Base-by-base conservation (phyloP, 495 filamentous ascomycete species). In the Hypoxylon cercidicola region DNA sequence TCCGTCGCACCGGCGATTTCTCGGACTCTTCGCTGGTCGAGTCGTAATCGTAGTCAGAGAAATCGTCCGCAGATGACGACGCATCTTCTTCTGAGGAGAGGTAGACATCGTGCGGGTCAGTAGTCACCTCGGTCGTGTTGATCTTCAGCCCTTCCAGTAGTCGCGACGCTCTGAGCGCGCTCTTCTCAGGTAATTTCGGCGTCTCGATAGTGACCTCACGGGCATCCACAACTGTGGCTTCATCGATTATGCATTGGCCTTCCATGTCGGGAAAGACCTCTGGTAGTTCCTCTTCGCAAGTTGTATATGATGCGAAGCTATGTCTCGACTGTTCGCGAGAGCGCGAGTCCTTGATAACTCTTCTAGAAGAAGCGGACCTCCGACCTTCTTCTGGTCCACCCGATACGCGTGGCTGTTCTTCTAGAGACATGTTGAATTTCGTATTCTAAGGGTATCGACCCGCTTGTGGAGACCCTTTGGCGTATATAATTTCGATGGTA, bases 61-160 rank as follows among this genome's bases (percentile, higher is more conserved):
- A 80, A 68, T 81, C 80, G 62, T 81, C 80, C 20, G 81, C 77
- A 23, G 79, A 77, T 0, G 81, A 82, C 13, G 81, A 83, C 43
- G 74, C 81, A 44, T 81, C 79, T 62, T 83, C 81, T 49, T 83
- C 81, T 4, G 80, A 82, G 8, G 81, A 83, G 16, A 83, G 79
- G 64, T 83, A 83, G 48, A 79, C 60, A 49, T 80, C 76, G 61
- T 81, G 78, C 2, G 79, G 76, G n/a, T 77, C 59, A 44, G 60
- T 63, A n/a, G 60, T 59, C 1, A 73, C 54, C 50, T 74, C 71
- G 59, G 72, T 71, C 25, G 74, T 62, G 13, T 70, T 71, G n/a
- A 79, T 68, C 64, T 77, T 77, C n/a, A 81, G 65, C 57, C 63
- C 75, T 49, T 79, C 75, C 9, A 81, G 69, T 21, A 81, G 55